Percentiles rank a stretch among this genome's conserved stretches.
Conservation (phyloP, 2,329 filamentous ascomycete genomes). For the Chaetomium globosum region DNA sequence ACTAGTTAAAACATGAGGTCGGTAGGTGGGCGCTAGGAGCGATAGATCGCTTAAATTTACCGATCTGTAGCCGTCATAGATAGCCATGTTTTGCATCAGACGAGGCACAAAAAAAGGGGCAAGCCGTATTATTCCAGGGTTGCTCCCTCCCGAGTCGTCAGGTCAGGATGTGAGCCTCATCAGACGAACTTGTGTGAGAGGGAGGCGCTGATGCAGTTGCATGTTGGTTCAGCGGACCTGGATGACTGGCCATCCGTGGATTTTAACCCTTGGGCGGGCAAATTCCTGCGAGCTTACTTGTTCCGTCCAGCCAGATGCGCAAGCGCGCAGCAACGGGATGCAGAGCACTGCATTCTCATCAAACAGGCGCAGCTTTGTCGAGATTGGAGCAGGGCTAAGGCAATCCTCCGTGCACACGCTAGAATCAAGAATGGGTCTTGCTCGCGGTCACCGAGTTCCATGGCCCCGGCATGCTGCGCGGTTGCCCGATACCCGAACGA, state of each 20-base stretch:
- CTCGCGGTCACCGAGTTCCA: constrained; percentile 6
- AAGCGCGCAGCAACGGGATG: constrained; percentile 27
- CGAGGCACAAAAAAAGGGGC: background rate
- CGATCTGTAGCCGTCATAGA: no score
- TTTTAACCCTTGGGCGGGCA: constrained; percentile 3
- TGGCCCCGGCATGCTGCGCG: constrained; percentile 6
- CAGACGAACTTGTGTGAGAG: constrained; percentile 16
- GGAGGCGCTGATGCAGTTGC: constrained; percentile 24
- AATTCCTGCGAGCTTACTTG: constrained; percentile 17
- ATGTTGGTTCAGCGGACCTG: constrained; percentile 23
- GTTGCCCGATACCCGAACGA: constrained; percentile 26
- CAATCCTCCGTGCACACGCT: constrained; percentile 29
- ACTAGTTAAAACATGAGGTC: background rate
- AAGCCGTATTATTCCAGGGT: background rate
- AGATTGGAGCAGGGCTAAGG: constrained; percentile 29
- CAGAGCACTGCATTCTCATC: constrained; percentile 24
- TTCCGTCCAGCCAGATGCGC: constrained; percentile 15
- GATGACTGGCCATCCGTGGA: constrained; percentile 25
- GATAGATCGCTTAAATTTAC: no score
- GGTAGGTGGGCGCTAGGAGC: no score
- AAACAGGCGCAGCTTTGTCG: constrained; percentile 27
- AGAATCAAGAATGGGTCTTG: constrained; percentile 32
- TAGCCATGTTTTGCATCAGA: constrained; percentile 3
- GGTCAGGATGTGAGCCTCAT: constrained; percentile 1
- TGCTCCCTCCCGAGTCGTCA: background rate